Base-by-base conservation (phyloP, 768 basidiomycete genomes). In the Mycena polygramma region DNA sequence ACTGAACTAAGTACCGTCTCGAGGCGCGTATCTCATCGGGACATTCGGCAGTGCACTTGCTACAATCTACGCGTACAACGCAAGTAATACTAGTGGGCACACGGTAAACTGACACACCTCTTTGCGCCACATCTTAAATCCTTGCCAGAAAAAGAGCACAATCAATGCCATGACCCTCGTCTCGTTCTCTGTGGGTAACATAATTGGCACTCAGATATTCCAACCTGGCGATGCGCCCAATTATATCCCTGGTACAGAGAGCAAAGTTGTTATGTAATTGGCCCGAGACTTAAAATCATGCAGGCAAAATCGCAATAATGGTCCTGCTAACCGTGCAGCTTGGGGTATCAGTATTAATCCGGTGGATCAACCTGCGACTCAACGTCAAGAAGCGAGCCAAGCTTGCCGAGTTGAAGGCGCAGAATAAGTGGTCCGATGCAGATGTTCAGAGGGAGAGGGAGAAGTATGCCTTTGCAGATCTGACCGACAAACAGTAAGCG, bases 161-260 rank as follows among this genome's bases (percentile, higher is more conserved):
- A 84, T 90, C 72, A 90, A 90, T 63, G 86, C 89, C 6, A 82
- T 90, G 84, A 90, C 88, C 3, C 77, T 90, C 24, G 82, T 83
- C 6, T 79, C 87, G 0, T 90, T 91, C 74, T 83, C 84, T 57
- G 69, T 88, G 22, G 89, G 90, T 20, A 91, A 91, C 73, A 89
- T 90, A 55, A 82, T 90, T 64, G 91, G 91, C 7, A 84, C 89
- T 0, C 85, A 89, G 75, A 90, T 91, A 37, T 90, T 92, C 75
- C 88, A 86, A 39, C 87, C 90, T 0, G 84, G 87, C 70, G 89
- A 89, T 69, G 89, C 88, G 3, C 89, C 90, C 19, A 46, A 46
- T 46, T 46, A 46, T 46, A 17, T 46, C 7, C 45, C 19, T 3
- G 45, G 45, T 46, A 15, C 41, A 2, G 41, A 41, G 10, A 5